A percentile compares a stretch with the other conserved stretches of the same genome.
phyloP scores from a whole-genome alignment of 2,329 filamentous ascomycete genomes.

The Hymenoscyphus repandus region DNA sequence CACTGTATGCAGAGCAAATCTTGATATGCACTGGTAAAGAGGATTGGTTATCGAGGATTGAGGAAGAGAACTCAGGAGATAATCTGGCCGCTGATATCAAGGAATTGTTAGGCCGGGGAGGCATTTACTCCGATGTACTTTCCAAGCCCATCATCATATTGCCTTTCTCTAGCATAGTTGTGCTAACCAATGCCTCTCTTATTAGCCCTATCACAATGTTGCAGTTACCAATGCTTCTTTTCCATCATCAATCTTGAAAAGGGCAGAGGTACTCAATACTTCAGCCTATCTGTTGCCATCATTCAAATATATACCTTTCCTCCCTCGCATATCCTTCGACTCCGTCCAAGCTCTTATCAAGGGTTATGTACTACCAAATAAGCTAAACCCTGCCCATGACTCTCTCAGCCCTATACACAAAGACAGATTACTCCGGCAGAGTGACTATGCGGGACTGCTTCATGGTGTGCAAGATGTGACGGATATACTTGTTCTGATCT shows the following conservation, averaged over 20 bases:
- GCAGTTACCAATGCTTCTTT: slow-evolving; percentile 75
- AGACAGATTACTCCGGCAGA: slow-evolving; percentile 46
- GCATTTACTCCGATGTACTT: slow-evolving; percentile 61
- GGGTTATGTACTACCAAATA: slow-evolving; percentile 59
- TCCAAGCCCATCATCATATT: not conserved
- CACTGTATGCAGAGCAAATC: slow-evolving; percentile 74
- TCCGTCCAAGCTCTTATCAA: slow-evolving; percentile 53
- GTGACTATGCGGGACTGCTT: slow-evolving; percentile 47
- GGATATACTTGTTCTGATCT: slow-evolving; percentile 76
- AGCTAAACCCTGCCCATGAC: slow-evolving; percentile 57
- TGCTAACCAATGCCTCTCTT: not conserved
- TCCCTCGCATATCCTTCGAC: slow-evolving; percentile 57
- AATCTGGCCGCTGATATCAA: slow-evolving; percentile 70
- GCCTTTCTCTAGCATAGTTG: not conserved
- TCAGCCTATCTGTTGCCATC: slow-evolving; percentile 76
- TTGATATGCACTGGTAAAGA: slow-evolving; percentile 73
- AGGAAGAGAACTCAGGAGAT: slow-evolving; percentile 66
- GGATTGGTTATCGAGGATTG: slow-evolving; percentile 81
- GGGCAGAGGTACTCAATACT: slow-evolving; percentile 43
- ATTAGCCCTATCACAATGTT: slow-evolving; percentile 76
- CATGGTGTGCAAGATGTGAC: slow-evolving; percentile 54
- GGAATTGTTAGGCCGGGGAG: slow-evolving; percentile 60
- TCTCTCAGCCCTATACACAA: slow-evolving; percentile 51
- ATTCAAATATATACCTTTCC: slow-evolving; percentile 73
- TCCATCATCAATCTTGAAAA: slow-evolving; percentile 40